A percentile compares a stretch with the other conserved stretches of the same genome.
Conservation (phyloP, 140 eudicot genomes). For the Eryngium alpinum region DNA sequence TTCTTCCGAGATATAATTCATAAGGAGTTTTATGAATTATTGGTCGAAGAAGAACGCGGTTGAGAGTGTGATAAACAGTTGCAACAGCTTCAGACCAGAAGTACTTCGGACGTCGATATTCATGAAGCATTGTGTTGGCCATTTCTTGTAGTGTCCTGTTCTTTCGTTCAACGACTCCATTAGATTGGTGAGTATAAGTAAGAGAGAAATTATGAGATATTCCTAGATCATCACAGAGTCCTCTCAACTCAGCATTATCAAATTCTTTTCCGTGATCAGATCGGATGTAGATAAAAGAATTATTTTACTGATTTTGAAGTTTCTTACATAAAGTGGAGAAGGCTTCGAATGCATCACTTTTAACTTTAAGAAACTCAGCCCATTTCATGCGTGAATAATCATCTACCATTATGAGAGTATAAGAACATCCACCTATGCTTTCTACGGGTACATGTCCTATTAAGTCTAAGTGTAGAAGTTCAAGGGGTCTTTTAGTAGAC, state of each 20-base stretch:
- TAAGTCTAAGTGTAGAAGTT: not conserved
- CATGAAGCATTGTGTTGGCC: no score
- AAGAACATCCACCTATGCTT: not conserved
- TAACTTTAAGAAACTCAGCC: not conserved
- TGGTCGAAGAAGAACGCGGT: no score
- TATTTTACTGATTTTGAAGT: not conserved
- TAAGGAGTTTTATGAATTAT: no score
- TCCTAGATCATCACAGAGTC: not conserved
- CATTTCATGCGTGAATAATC: not conserved
- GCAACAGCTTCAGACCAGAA: no score
- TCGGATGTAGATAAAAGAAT: not conserved
- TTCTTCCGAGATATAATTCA: no score
- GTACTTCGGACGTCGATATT: no score
- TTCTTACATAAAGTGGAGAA: not conserved
- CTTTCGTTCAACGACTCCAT: constrained; percentile 4
- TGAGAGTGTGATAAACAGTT: no score
- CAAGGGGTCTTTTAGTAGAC: not conserved
- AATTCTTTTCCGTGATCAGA: not conserved
- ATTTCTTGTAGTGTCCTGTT: no score
- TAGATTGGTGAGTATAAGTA: not conserved
- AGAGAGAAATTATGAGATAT: not conserved
- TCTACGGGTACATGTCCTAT: not conserved
- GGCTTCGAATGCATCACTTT: not conserved
- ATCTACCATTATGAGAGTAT: not conserved
- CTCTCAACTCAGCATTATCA: not conserved